Evolutionary conservation across 495 filamentous ascomycete genomes (phyloP), one percentile per base, ranked within the genome.

Genomic region (Sporormia fimetaria): DNA sequence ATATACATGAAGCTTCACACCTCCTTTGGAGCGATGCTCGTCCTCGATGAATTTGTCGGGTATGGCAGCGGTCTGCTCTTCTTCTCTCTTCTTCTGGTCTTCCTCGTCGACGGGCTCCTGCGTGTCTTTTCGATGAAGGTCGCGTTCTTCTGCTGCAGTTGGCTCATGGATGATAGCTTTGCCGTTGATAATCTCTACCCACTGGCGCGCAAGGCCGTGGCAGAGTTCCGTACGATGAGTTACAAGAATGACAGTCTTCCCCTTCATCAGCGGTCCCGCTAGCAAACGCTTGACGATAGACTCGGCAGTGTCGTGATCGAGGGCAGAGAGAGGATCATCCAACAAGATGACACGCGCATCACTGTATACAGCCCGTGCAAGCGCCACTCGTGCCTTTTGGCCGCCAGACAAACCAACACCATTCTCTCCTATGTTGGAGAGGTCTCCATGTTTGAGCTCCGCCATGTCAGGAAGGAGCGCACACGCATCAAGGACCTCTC

Each of bases 11-110:
- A 70, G 67, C 52, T 83, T 67, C 4, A 92, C 82, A 2, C 81
- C 80, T 35, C 83, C 83, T 47, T 81, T 74, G 0, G 73, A 79
- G 32, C 82, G 70, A 51, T 76, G 67, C 56, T 92, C 84, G 12
- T 92, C 82, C 53, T 87, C 77, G 27, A 87, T 78, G 56, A 92
- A 87, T 51, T 83, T 84, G 10, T 81, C 76, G 0, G 80, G 75
- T 8, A 75, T 61, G 0, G 68, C 67, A 2, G 68, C 67, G 0
- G 58, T 57, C 40, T 74, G 59, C 15, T 71, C 62, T 30, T 70
- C 60, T 39, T 72, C 65, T 3, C 15, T 31, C 25, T 46, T 48
- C 37, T 52, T 49, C 1, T 23, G 21, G 5, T 67, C 58, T 21
- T 59, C 56, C 3, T 56, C 45, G 4, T 41, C 37, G 9, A 41